A percentile compares a stretch with the other conserved stretches of the same genome.
Conservation (phyloP, 164 flowering plant genomes). For the Tinospora cordifolia region DNA sequence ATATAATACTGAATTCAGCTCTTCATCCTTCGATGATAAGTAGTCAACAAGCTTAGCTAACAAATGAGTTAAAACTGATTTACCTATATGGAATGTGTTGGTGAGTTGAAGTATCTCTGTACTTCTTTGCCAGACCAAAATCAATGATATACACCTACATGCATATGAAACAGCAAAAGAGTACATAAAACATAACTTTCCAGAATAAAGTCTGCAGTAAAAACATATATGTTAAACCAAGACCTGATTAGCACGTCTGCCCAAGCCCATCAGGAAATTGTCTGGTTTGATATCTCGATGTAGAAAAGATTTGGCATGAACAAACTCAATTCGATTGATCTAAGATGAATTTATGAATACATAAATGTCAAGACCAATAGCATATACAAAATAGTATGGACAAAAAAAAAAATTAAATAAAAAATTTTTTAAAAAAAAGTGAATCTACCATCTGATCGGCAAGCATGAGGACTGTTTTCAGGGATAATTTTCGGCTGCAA, state of each 20-base stretch:
- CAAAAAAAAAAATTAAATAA: neutral
- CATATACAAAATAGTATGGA: neutral
- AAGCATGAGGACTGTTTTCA: slow-evolving; percentile 89
- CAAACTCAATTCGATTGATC: slow-evolving; percentile 84
- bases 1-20: neutral
- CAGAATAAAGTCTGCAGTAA: neutral
- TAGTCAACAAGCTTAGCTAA: neutral
- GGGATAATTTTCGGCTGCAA: slow-evolving; percentile 72
- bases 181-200: neutral
- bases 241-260: slow-evolving; percentile 88
- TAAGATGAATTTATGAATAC: slow-evolving; percentile 13
- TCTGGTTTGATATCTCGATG: slow-evolving; percentile 90
- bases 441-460: slow-evolving; percentile 81
- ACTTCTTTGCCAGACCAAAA: slow-evolving; percentile 60
- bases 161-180: slow-evolving; percentile 8
- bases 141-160: slow-evolving; percentile 48
- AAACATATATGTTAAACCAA: neutral
- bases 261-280: slow-evolving; percentile 89
- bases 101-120: slow-evolving; percentile 51
- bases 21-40: neutral
- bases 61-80: neutral
- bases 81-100: slow-evolving; percentile 86
- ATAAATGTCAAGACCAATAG: neutral
- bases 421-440: no score
- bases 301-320: slow-evolving; percentile 68